phyloP scores from a whole-genome alignment of 208 protist species.

The Trypanosoma cruzi region DNA sequence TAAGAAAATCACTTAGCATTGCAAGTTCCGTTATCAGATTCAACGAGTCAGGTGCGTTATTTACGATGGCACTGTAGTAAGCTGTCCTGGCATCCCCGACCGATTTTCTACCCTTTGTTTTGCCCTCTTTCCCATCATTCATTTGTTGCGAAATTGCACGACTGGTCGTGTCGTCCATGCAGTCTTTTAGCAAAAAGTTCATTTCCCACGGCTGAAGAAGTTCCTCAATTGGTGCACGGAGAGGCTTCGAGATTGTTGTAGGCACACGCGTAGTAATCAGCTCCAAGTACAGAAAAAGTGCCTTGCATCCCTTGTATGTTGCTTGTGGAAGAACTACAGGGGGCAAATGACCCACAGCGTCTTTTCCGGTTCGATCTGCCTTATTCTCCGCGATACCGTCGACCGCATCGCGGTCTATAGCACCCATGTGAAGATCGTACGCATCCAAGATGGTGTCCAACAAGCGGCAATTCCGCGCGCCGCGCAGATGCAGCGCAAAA shows the following conservation, averaged over 20 bases:
- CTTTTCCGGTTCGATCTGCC: slow-evolving; percentile 3
- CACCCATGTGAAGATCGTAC: slow-evolving; percentile 41
- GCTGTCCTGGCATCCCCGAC: neutral
- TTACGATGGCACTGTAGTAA: slow-evolving; percentile 31
- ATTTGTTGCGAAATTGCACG: slow-evolving; percentile 12
- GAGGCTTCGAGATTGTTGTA: slow-evolving; percentile 75
- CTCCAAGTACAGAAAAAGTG: slow-evolving; percentile 75
- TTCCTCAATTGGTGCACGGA: slow-evolving; percentile 81
- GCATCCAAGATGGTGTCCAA: slow-evolving; percentile 76
- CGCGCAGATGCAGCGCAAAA: slow-evolving; percentile 79
- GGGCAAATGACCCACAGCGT: slow-evolving; percentile 44
- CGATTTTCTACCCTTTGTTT: neutral
- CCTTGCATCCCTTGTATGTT: slow-evolving; percentile 62
- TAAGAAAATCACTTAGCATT: slow-evolving; percentile 87
- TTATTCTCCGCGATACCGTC: neutral
- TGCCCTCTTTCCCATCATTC: neutral
- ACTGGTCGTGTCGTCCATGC: slow-evolving; percentile 34
- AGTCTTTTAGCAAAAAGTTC: slow-evolving; percentile 61
- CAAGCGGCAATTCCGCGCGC: slow-evolving; percentile 74
- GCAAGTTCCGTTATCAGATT: slow-evolving; percentile 76
- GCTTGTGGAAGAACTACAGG: slow-evolving; percentile 75
- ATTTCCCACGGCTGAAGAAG: slow-evolving; percentile 86
- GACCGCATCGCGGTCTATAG: neutral
- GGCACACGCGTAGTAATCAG: slow-evolving; percentile 74
- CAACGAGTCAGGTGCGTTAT: slow-evolving; percentile 38